Base-by-base conservation (phyloP, 805 yeast genomes). In the Priceomyces fermenticarens region DNA sequence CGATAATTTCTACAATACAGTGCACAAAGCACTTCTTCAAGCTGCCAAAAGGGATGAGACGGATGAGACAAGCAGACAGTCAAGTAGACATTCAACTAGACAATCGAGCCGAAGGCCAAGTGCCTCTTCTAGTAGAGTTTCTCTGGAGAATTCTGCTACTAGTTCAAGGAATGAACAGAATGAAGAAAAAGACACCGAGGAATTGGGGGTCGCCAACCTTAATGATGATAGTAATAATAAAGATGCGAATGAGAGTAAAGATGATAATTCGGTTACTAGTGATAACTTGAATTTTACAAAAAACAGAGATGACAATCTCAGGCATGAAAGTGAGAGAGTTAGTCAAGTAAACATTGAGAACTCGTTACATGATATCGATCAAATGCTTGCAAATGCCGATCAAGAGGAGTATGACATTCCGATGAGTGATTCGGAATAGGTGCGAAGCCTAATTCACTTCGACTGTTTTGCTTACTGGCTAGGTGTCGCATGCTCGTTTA, bases 321-420 rank as follows among this genome's bases (percentile, higher is more conserved):
- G 25, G 7, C 25, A 20, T 20, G 25, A 20, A 20, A 20, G 8
- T 4, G 8, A 20, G 8, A 20, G 25, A 5, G 23, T 23, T n/a
- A 32, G 25, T 16, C 38, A 32, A 9, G 20, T 30, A 12, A 34
- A 44, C 12, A 40, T 52, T 6, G 48, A 54, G 17, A 51, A 48
- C 9, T 45, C 52, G 11, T 45, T 64, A 30, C 52, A 55, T 15
- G 55, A 58, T 20, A 67, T 67, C 25, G 72, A 67, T 42, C 52
- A 58, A 32, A 42, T 67, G 39, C 49, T 67, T 12, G 71, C 62
- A 2, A 70, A 61, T 20, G 73, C 67, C 39, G 71, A 65, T 11
- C 54, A 58, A 13, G 67, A 65, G 9, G 68, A 65, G 10, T 68
- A 68, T 46, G 65, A 65, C 20, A 51, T 67, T 12, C 49, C 58